Conservation (phyloP, 371 early-diverging fungal genomes). For the Apophysomyces ossiformis region DNA sequence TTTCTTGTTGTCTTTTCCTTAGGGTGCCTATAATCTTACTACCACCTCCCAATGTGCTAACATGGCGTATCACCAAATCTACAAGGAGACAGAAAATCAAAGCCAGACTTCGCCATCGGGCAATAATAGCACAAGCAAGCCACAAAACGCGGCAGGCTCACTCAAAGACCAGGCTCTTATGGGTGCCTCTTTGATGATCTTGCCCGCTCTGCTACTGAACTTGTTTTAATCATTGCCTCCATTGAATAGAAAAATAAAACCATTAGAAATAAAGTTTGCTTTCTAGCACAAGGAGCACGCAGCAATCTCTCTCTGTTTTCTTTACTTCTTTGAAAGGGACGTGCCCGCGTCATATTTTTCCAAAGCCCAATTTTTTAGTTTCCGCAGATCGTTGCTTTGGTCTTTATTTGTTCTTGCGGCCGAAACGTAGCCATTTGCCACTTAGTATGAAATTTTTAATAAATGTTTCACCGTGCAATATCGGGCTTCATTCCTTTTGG, state of each 20-base stretch:
- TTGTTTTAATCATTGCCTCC: no score
- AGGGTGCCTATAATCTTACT: conserved; percentile 19
- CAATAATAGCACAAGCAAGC: background rate
- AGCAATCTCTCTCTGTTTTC: background rate
- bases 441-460: background rate
- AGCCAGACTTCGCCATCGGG: background rate
- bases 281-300: no score
- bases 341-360: no score
- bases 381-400: background rate
- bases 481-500: background rate
- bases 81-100: conserved; percentile 20
- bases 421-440: conserved; percentile 1
- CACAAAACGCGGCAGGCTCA: background rate
- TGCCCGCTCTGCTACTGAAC: no score
- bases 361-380: background rate
- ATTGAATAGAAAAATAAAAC: no score
- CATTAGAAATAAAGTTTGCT: no score
- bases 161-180: background rate
- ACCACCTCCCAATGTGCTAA: conserved; percentile 25
- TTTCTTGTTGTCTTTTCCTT: background rate
- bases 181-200: background rate
- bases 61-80: conserved; percentile 16
- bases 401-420: background rate
- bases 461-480: background rate
- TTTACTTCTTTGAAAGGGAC: background rate